Percentiles rank a stretch among this genome's conserved stretches.
Conservation (phyloP, 1,284 basidiomycete genomes). For the Tranzscheliella williamsii region DNA sequence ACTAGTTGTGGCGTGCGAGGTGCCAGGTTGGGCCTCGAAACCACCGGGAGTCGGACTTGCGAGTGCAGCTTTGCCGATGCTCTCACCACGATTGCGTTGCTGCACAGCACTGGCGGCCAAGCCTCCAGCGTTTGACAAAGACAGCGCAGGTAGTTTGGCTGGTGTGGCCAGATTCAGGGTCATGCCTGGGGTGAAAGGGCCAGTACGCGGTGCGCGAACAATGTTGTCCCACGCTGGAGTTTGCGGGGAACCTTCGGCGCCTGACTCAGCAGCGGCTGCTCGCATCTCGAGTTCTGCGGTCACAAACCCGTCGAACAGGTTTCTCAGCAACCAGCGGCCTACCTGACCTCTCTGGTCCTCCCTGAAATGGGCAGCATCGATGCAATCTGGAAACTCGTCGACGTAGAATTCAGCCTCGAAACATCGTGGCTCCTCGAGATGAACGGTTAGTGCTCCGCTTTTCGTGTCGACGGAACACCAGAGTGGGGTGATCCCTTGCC, state of each 20-base stretch:
- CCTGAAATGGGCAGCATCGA: constrained; percentile 62
- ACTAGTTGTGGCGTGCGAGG: no score
- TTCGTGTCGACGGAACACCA: constrained; percentile 92
- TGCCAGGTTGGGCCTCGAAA: no score
- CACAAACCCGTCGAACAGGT: constrained; percentile 54
- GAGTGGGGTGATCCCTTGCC: constrained; percentile 78
- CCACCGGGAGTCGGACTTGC: no score
- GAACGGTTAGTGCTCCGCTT: constrained; percentile 82
- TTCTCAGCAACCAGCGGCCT: constrained; percentile 57
- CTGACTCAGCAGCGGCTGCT: neutral
- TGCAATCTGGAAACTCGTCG: constrained; percentile 70
- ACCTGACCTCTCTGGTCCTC: constrained; percentile 69
- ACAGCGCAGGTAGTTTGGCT: constrained; percentile 41
- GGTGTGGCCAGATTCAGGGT: constrained; percentile 46
- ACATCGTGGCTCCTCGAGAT: constrained; percentile 76
- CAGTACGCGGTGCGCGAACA: constrained; percentile 8
- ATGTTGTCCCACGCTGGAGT: constrained; percentile 38
- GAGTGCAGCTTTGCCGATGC: no score
- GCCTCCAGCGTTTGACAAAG: neutral
- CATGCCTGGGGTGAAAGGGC: constrained; percentile 59
- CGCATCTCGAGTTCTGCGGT: constrained; percentile 52
- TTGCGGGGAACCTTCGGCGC: neutral
- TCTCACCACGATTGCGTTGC: no score
- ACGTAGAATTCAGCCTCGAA: constrained; percentile 95
- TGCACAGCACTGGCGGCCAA: constrained; percentile 6